Base-by-base conservation (phyloP, 495 filamentous ascomycete species). In the Podospora appendiculata region DNA sequence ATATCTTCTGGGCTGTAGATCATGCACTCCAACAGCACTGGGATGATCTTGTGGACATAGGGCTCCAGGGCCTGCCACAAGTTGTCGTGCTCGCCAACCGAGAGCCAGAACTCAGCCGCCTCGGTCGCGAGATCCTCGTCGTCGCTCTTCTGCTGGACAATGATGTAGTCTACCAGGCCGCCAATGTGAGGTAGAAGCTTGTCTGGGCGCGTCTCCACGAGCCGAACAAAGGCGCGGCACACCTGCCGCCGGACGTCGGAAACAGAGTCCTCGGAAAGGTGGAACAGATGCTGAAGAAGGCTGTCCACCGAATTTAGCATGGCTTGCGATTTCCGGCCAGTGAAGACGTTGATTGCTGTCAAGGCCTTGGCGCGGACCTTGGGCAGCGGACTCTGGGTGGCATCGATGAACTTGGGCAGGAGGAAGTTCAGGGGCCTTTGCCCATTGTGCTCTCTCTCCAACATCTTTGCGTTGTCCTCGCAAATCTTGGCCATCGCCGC, bases 91-190 rank as follows among this genome's bases (percentile, higher is more conserved):
- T 96, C 94, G 32, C 91, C 91, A 33, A 95, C 83, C 46, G 87
- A 87, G 45, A 99, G 81, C 90, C 92, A 99, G 63, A 99, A 99
- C 68, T 97, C 93, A 8, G 94, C 92, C 13, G 93, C 93, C 66
- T 97, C 93, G 36, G 93, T 82, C 41, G 91, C 89, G 45, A 97
- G 78, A 46, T 97, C 93, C 46, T 89, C 87, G 58, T 96, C 91
- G 33, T 93, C 87, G 52, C 84, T 89, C 58, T 84, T 79, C 66
- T 98, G 93, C 65, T 97, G 92, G 25, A 82, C 71, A 53, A 96
- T 77, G 69, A 95, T 95, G 66, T 95, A 99, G 63, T 90, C 86
- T 32, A 97, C 91, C 49, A 99, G 75, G 1, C 88, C 93, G 50
- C 77, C 76, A 71, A 99, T 85, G 62, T 97, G 87, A 17, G 93